Evolutionary conservation across 1,284 basidiomycete genomes (phyloP).

Genomic region (Boletus mariae): DNA sequence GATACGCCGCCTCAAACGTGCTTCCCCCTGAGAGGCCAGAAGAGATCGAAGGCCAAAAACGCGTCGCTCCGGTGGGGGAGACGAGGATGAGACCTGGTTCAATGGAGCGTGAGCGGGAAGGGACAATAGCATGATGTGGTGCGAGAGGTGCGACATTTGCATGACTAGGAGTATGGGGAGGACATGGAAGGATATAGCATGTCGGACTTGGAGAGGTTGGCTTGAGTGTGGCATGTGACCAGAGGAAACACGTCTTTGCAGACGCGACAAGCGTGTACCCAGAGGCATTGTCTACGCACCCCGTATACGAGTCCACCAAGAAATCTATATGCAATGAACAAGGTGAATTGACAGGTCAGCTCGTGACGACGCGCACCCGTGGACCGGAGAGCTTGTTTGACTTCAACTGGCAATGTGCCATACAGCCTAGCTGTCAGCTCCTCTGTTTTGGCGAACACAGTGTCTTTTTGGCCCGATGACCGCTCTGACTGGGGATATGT

Average conservation of each 20-base stretch:
- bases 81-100: conserved; percentile 77
- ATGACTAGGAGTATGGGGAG: conserved; percentile 33
- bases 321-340: conserved; percentile 49
- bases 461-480: conserved; percentile 36
- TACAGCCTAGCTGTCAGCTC: conserved; percentile 69
- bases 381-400: conserved; percentile 64
- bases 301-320: conserved; percentile 60
- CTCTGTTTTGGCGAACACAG: conserved; percentile 66
- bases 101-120: conserved; percentile 50
- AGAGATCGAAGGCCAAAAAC: conserved; percentile 79
- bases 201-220: conserved; percentile 47
- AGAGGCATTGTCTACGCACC: conserved; percentile 64
- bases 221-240: conserved; percentile 64
- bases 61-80: conserved; percentile 58
- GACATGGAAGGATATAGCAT: conserved; percentile 79
- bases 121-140: conserved; percentile 67
- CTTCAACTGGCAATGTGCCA: conserved; percentile 66
- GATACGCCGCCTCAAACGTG: conserved; percentile 49
- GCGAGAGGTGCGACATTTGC: conserved; percentile 40
- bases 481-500: conserved; percentile 34
- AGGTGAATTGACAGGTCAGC: neutral
- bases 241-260: conserved; percentile 71
- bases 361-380: conserved; percentile 44
- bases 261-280: conserved; percentile 74
- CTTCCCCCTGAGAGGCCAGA: conserved; percentile 80